Evolutionary conservation across 305 asterid genomes (phyloP).

Genomic region (Fraxinus platypoda): DNA sequence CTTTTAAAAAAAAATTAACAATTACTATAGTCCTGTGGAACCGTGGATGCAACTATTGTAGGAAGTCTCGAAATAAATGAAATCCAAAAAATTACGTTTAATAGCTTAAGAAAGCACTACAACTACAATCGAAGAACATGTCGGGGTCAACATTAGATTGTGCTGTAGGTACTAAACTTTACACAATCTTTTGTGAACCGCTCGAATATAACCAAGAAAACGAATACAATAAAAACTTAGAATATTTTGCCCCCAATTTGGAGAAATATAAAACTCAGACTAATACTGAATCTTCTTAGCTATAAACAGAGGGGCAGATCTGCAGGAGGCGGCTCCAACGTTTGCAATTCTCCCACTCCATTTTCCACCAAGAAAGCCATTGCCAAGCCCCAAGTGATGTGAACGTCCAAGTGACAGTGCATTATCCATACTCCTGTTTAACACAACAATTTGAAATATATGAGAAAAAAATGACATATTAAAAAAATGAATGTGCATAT

Average conservation of each 20-base stretch:
- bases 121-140: background rate
- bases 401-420: constrained; percentile 78
- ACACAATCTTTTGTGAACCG: background rate
- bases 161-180: too few relatives aligned
- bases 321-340: constrained; percentile 54
- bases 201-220: background rate
- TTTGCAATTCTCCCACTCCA: constrained; percentile 54
- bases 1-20: too few relatives aligned
- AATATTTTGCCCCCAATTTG: background rate
- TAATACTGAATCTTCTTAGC: too few relatives aligned
- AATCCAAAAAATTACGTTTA: background rate
- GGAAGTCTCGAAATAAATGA: too few relatives aligned
- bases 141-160: background rate
- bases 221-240: background rate
- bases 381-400: constrained; percentile 67
- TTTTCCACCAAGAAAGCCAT: constrained; percentile 72
- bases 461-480: background rate
- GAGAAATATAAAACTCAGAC: background rate
- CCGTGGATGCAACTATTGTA: too few relatives aligned
- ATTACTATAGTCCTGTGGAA: too few relatives aligned
- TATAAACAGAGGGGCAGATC: constrained; percentile 59
- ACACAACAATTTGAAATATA: background rate
- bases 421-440: constrained; percentile 68
- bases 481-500: background rate
- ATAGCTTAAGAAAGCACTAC: background rate